A percentile compares a stretch with the other conserved stretches of the same genome.
Conservation (phyloP, 768 basidiomycete genomes). For the Austroboletus eburneus region DNA sequence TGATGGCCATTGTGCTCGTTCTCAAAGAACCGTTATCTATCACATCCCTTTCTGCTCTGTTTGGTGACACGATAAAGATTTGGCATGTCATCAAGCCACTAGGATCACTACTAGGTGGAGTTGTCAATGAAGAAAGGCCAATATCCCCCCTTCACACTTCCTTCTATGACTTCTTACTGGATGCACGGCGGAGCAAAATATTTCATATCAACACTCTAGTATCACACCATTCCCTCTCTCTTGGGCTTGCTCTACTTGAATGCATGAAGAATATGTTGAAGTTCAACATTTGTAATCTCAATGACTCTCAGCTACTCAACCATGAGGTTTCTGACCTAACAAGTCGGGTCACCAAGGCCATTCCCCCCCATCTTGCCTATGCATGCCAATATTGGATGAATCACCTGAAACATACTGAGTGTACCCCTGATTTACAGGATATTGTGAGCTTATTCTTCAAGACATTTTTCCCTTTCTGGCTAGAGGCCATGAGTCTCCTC, state of each 20-base stretch:
- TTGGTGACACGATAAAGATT: conserved; percentile 5
- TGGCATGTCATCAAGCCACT: conserved; percentile 16
- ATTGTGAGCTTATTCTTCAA: conserved; percentile 20
- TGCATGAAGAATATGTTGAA: conserved; percentile 30
- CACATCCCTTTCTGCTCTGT: conserved; percentile 11
- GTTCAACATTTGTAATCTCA: conserved; percentile 39
- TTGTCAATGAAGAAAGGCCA: conserved; percentile 11
- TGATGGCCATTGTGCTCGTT: conserved; percentile 16
- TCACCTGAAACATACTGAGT: conserved; percentile 19
- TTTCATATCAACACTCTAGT: conserved; percentile 20
- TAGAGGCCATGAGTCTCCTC: conserved; percentile 32
- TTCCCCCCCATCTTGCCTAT: conserved; percentile 33
- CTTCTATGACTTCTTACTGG: conserved; percentile 32
- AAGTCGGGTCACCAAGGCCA: conserved; percentile 15
- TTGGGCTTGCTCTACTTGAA: conserved; percentile 26
- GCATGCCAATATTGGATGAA: conserved; percentile 36
- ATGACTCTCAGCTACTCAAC: conserved; percentile 33
- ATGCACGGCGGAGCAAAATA: conserved; percentile 19
- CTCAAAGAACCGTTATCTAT: conserved; percentile 21
- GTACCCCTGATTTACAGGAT: conserved; percentile 14
- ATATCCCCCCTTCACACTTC: conserved; percentile 33
- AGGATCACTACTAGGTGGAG: conserved; percentile 23
- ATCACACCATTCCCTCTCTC: conserved; percentile 8
- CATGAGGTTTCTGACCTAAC: conserved; percentile 19
- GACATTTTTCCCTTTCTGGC: conserved; percentile 33